phyloP scores from a whole-genome alignment of 2,329 filamentous ascomycete genomes.

The Cladorrhinum sp. region DNA sequence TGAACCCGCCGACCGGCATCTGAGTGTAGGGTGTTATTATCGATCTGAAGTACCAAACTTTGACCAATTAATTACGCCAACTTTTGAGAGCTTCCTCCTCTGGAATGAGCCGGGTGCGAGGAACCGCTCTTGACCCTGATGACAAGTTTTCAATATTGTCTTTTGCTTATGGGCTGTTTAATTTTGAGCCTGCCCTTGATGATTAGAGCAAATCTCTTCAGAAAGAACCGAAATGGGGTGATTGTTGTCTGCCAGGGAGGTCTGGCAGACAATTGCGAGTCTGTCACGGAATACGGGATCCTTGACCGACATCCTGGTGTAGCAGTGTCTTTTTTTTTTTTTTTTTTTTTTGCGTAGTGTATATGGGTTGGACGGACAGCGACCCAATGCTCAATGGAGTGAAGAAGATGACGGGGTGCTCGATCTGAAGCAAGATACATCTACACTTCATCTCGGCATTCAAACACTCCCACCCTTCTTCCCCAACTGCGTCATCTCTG shows the following conservation, averaged over 20 bases:
- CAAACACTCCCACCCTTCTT: neutral
- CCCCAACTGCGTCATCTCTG: neutral
- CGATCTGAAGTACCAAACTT: conserved; percentile 16
- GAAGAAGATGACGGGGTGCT: neutral
- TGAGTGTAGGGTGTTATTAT: conserved; percentile 16
- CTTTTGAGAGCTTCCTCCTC: conserved; percentile 14
- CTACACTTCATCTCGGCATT: neutral
- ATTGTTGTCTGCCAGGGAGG: neutral
- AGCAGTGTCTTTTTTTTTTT: neutral
- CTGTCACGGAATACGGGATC: neutral
- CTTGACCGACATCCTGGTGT: neutral
- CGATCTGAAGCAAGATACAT: neutral
- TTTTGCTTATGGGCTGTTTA: no score
- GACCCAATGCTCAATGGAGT: neutral
- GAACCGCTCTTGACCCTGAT: neutral
- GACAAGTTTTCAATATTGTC: no score
- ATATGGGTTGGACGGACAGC: neutral
- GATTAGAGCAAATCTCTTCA: neutral
- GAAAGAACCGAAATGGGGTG: neutral
- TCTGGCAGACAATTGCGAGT: neutral
- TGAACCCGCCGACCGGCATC: neutral
- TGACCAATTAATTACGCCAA: conserved; percentile 9
- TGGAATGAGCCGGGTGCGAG: neutral
- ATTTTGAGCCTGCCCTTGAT: no score
- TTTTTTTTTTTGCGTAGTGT: neutral